A percentile compares a stretch with the other conserved stretches of the same genome.
phyloP scores from a whole-genome alignment of 768 basidiomycete genomes.

The Tulasnella sp. region DNA sequence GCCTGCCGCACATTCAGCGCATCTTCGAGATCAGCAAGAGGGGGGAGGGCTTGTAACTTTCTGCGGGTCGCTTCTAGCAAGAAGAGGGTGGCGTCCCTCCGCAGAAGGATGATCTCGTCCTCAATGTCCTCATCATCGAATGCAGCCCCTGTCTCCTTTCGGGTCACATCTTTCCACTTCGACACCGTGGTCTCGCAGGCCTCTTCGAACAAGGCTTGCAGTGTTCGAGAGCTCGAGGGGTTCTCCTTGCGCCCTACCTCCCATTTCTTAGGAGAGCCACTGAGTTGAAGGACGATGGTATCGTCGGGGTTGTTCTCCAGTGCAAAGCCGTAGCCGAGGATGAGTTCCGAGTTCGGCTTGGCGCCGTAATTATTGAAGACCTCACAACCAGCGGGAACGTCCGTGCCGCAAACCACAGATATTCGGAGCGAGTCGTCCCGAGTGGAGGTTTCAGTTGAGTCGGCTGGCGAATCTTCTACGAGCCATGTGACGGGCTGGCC shows the following conservation, averaged over 20 bases:
- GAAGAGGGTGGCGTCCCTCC: background rate
- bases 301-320: conserved; percentile 72
- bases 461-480: conserved; percentile 24
- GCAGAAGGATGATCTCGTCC: background rate
- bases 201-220: conserved; percentile 1
- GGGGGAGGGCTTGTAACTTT: too few relatives aligned
- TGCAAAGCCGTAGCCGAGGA: conserved; percentile 87
- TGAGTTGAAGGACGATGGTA: conserved; percentile 67
- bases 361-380: conserved; percentile 87
- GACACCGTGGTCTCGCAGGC: background rate
- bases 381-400: conserved; percentile 37
- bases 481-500: conserved; percentile 76
- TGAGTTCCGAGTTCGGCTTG: conserved; percentile 80
- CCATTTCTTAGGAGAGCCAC: conserved; percentile 36
- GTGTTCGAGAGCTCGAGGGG: background rate
- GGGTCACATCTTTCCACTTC: conserved; percentile 4
- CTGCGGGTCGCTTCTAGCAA: background rate
- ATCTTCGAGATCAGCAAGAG: too few relatives aligned
- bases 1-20: conserved; percentile 41
- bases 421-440: conserved; percentile 31
- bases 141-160: background rate
- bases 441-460: background rate
- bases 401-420: conserved; percentile 46
- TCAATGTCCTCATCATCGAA: background rate
- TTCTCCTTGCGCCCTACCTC: conserved; percentile 43